Conservation (phyloP, 164 flowering plant species). For the Berberis vulgaris region DNA sequence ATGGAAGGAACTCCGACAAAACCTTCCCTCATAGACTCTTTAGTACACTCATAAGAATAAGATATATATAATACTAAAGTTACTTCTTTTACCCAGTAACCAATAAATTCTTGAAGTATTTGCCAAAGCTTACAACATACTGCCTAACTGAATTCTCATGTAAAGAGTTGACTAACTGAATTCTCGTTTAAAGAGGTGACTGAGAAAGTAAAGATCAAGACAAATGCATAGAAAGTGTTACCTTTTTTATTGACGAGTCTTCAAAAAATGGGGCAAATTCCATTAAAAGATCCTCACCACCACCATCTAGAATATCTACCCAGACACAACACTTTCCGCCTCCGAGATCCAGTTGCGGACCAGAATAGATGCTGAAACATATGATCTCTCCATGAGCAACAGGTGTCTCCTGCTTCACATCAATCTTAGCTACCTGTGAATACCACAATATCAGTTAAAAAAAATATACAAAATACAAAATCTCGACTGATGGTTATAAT, state of each 20-base stretch:
- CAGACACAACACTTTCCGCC: constrained; percentile 85
- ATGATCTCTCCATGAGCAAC: constrained; percentile 84
- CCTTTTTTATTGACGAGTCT: constrained; percentile 72
- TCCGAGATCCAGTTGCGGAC: constrained; percentile 64
- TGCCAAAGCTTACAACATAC: too few relatives aligned
- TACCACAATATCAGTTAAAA: neutral
- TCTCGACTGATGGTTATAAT: neutral
- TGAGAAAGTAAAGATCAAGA: too few relatives aligned
- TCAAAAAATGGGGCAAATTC: constrained; percentile 81
- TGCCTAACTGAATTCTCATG: too few relatives aligned
- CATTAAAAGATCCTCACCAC: constrained; percentile 53
- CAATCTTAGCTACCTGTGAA: constrained; percentile 72
- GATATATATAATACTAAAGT: too few relatives aligned
- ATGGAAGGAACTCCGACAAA: too few relatives aligned
- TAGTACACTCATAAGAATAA: too few relatives aligned
- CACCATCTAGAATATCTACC: constrained; percentile 97
- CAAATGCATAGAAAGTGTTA: constrained; percentile 10
- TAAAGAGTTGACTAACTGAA: too few relatives aligned
- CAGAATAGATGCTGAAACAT: constrained; percentile 94
- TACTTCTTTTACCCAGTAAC: too few relatives aligned
- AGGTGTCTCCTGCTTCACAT: constrained; percentile 88
- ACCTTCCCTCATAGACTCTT: too few relatives aligned
- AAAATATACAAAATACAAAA: neutral
- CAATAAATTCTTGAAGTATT: too few relatives aligned
- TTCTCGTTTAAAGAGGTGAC: too few relatives aligned